A percentile compares a stretch with the other conserved stretches of the same genome.
Conservation (phyloP, 495 filamentous ascomycete species). For the Lepidopterella palustris region DNA sequence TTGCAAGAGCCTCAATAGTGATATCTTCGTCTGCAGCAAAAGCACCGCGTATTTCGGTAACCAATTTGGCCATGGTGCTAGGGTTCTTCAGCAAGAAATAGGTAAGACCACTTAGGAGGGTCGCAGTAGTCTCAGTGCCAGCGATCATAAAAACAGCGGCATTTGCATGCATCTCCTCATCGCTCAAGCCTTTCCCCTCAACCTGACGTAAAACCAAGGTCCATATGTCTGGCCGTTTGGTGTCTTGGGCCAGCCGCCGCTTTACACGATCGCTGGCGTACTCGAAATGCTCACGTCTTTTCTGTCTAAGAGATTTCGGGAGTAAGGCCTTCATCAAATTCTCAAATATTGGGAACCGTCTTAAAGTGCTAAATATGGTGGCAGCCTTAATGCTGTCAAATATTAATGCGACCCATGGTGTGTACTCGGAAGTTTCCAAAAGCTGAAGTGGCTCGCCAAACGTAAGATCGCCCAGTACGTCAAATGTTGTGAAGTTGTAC, state of each 20-base stretch:
- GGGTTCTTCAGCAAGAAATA: conserved; percentile 9
- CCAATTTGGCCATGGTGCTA: background rate
- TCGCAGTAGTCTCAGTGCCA: conserved; percentile 46
- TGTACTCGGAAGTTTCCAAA: conserved; percentile 18
- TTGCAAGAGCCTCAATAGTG: conserved; percentile 30
- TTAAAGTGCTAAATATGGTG: conserved; percentile 3
- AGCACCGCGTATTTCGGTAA: conserved; percentile 14
- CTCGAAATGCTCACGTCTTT: conserved; percentile 23
- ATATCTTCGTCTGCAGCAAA: conserved; percentile 13
- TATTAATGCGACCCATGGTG: conserved; percentile 27
- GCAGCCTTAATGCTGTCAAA: conserved; percentile 18
- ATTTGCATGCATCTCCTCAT: conserved; percentile 41
- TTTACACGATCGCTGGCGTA: conserved; percentile 24
- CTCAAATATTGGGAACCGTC: conserved; percentile 3
- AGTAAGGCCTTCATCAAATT: background rate
- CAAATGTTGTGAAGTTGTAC: conserved; percentile 36
- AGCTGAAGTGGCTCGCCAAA: conserved; percentile 27
- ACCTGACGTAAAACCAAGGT: conserved; percentile 28
- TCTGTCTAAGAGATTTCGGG: conserved; percentile 9
- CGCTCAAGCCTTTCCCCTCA: conserved; percentile 34
- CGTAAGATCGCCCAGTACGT: conserved; percentile 28
- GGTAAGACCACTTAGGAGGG: conserved; percentile 11
- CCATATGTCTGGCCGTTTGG: conserved; percentile 22
- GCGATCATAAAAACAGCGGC: conserved; percentile 41
- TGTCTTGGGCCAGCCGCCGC: conserved; percentile 25